Conservation (phyloP, 2,329 filamentous ascomycete species). For the Neonectria hederae region DNA sequence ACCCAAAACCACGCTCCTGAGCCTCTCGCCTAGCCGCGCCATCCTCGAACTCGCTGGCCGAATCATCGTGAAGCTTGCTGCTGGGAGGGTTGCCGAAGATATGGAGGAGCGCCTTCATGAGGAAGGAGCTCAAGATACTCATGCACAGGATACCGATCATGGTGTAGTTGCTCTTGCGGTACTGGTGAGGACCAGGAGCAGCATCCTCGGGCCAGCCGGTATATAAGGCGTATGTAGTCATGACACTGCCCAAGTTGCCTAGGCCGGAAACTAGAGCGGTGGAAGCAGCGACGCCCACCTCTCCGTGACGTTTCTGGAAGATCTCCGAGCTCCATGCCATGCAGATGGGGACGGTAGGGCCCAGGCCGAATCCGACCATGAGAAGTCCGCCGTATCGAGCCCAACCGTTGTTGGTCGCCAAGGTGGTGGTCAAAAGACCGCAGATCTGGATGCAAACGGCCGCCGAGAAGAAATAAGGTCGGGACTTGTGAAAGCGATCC, state of each 20-base stretch:
- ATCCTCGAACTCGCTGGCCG: constrained; percentile 61
- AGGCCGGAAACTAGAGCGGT: constrained; percentile 86
- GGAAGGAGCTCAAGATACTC: constrained; percentile 77
- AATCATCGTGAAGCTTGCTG: constrained; percentile 55
- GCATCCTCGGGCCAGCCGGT: constrained; percentile 85
- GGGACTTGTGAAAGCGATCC: constrained; percentile 84
- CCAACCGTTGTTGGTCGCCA: constrained; percentile 77
- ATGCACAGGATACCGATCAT: constrained; percentile 87
- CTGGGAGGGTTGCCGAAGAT: constrained; percentile 64
- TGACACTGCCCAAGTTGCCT: constrained; percentile 85
- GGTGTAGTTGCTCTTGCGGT: constrained; percentile 83
- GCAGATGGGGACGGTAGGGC: constrained; percentile 89
- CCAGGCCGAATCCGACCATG: constrained; percentile 89
- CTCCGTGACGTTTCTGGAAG: constrained; percentile 88
- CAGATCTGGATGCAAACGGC: constrained; percentile 82
- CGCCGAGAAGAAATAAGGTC: constrained; percentile 82
- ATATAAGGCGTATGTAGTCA: constrained; percentile 90
- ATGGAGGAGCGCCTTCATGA: constrained; percentile 74
- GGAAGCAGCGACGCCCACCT: constrained; percentile 89
- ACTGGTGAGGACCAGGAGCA: constrained; percentile 73
- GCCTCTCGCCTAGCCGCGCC: constrained; percentile 68
- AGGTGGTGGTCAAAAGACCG: constrained; percentile 81
- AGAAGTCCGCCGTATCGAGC: constrained; percentile 88
- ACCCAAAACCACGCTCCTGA: constrained; percentile 66
- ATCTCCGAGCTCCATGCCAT: constrained; percentile 95